phyloP scores from a whole-genome alignment of 139 green algal species.

The Chlorella sp. region DNA sequence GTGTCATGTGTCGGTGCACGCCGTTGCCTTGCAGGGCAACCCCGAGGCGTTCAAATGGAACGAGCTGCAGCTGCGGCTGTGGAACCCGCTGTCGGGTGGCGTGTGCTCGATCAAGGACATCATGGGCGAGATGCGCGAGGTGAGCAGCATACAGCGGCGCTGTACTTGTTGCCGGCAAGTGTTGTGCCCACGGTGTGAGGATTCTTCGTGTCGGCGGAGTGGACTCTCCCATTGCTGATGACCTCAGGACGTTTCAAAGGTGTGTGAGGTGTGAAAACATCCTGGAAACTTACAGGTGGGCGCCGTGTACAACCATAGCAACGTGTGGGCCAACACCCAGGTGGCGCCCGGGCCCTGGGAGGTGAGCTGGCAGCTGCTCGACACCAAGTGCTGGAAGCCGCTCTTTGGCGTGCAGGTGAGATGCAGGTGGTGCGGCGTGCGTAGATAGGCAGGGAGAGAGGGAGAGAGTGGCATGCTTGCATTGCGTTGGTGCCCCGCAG shows the following conservation, averaged over 20 bases:
- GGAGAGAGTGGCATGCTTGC: too few species aligned
- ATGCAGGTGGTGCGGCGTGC: not conserved
- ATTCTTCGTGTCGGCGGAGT: too few species aligned
- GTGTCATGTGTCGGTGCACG: too few species aligned
- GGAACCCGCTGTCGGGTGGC: slow-evolving; percentile 47
- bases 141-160: slow-evolving; percentile 5
- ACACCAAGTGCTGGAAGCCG: slow-evolving; percentile 18
- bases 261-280: too few species aligned
- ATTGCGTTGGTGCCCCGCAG: too few species aligned
- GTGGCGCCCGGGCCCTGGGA: slow-evolving; percentile 38
- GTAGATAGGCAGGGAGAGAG: too few species aligned
- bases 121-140: slow-evolving; percentile 44
- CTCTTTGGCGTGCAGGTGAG: slow-evolving; percentile 34
- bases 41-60: slow-evolving; percentile 18
- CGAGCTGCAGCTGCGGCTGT: slow-evolving; percentile 40
- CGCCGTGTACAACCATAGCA: slow-evolving; percentile 32
- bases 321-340: slow-evolving; percentile 62
- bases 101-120: slow-evolving; percentile 34
- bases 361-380: slow-evolving; percentile 43
- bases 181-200: too few species aligned
- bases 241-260: too few species aligned
- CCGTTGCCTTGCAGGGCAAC: too few species aligned
- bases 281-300: too few species aligned
- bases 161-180: too few species aligned
- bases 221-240: too few species aligned